phyloP scores from a whole-genome alignment of 2,329 filamentous ascomycete genomes.

The Thelonectria discophora region DNA sequence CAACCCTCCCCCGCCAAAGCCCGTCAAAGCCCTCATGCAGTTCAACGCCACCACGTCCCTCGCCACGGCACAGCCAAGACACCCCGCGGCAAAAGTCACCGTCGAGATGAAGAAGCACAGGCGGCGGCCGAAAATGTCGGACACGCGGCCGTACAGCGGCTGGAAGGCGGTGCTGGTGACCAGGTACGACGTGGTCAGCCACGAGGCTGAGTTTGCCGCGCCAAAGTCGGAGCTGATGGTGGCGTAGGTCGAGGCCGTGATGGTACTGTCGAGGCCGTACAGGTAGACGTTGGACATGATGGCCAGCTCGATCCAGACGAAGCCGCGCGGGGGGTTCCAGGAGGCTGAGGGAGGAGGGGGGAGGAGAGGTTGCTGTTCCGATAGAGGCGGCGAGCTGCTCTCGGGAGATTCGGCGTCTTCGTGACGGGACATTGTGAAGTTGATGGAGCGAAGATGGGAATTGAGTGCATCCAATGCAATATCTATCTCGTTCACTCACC shows the following conservation, averaged over 20 bases:
- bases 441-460: background rate
- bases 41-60: slow-evolving; percentile 67
- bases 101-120: slow-evolving; percentile 72
- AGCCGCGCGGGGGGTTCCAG: slow-evolving; percentile 62
- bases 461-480: background rate
- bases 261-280: slow-evolving; percentile 74
- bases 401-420: slow-evolving; percentile 12
- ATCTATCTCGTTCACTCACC: no score
- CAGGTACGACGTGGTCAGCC: slow-evolving; percentile 78
- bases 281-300: slow-evolving; percentile 73
- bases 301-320: slow-evolving; percentile 66
- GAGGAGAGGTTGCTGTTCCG: slow-evolving; percentile 38
- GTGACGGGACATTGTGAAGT: slow-evolving; percentile 14
- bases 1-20: slow-evolving; percentile 73
- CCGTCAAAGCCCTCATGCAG: slow-evolving; percentile 71
- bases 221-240: slow-evolving; percentile 79
- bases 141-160: slow-evolving; percentile 75
- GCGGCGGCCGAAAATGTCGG: slow-evolving; percentile 73
- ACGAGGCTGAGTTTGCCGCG: slow-evolving; percentile 76
- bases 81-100: slow-evolving; percentile 68
- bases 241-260: slow-evolving; percentile 78
- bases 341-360: slow-evolving; percentile 27
- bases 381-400: background rate
- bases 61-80: slow-evolving; percentile 71
- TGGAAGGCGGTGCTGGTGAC: slow-evolving; percentile 77